A percentile compares a stretch with the other conserved stretches of the same genome.
phyloP scores from a whole-genome alignment of 2,329 filamentous ascomycete genomes.

The Pezicula carpinea region DNA sequence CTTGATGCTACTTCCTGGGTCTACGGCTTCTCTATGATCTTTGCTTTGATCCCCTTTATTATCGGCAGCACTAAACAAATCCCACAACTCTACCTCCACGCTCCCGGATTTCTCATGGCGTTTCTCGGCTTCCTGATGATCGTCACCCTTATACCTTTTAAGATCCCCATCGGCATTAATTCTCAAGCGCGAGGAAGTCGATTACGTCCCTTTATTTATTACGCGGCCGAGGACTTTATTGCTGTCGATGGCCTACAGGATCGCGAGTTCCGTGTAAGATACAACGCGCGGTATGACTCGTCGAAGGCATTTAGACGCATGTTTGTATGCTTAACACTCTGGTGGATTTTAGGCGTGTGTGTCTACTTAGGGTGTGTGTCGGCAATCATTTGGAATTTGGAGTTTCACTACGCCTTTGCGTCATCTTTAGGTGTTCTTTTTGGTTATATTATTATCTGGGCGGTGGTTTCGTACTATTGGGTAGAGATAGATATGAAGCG shows the following conservation, averaged over 20 bases:
- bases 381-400: slow-evolving; percentile 18
- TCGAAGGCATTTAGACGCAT: slow-evolving; percentile 13
- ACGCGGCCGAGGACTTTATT: slow-evolving; percentile 22
- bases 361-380: slow-evolving; percentile 16
- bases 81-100: slow-evolving; percentile 31
- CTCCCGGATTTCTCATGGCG: slow-evolving; percentile 78
- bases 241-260: slow-evolving; percentile 21
- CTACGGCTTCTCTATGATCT: slow-evolving; percentile 17
- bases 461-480: slow-evolving; percentile 9
- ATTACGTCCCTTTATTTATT: slow-evolving; percentile 19
- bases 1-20: slow-evolving; percentile 20
- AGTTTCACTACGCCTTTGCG: slow-evolving; percentile 20
- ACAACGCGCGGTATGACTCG: slow-evolving; percentile 16
- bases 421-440: slow-evolving; percentile 14
- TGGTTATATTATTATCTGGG: slow-evolving; percentile 17
- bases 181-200: slow-evolving; percentile 16
- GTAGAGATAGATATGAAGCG: slow-evolving; percentile 13
- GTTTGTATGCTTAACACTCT: slow-evolving; percentile 14
- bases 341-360: slow-evolving; percentile 16
- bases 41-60: slow-evolving; percentile 18
- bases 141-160: slow-evolving; percentile 73
- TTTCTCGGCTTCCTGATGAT: slow-evolving; percentile 76
- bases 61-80: slow-evolving; percentile 13
- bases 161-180: slow-evolving; percentile 39
- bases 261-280: slow-evolving; percentile 18